Base-by-base conservation (phyloP, 2,329 filamentous ascomycete species). In the Byssochlamys sp. region DNA sequence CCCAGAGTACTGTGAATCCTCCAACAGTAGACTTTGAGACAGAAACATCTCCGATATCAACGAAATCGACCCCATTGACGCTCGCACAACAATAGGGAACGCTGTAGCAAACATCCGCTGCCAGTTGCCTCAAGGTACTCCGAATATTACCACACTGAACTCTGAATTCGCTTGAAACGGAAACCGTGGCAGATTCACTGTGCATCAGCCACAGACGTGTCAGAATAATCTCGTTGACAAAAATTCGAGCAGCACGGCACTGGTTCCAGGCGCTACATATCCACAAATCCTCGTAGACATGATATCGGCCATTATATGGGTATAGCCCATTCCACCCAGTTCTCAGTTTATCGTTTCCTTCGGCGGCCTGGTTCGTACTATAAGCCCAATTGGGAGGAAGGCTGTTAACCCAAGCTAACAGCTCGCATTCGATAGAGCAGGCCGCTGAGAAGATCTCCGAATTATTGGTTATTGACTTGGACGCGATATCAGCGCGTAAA, bases 201-300 rank as follows among this genome's bases (percentile, higher is more conserved):
- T 65, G 65, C 5, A 73, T 59, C 54, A 65, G 60, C 10, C 63
- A 59, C 27, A 73, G 63, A 12, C 64, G 68, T 14, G 60, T 64
- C 2, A 71, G 67, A 11, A 85, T 76, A 49, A 76, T 73, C 59
- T 83, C 77, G 64, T 77, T 79, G 14, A 78, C 65, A 9, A 84
- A 68, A 26, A 84, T 78, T n/a, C 81, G 78, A 5, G 77, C 76
- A 75, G 81, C 84, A 26, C 84, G 81, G 62, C 81, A 84, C 61
- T 85, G 79, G 59, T 81, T 82, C 81, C 81, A 85, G 48, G 81
- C 75, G 26, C 80, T 76, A 7, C 78, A 80, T 19, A 77, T 71
- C 75, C 78, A 83, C 56, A 83, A 77, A 60, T 80, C 77, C 14
- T 69, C 67, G 62, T 86, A 86, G 25, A 76, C 66, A 65, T 86